A percentile compares a stretch with the other conserved stretches of the same genome.
Evolutionary conservation across 1,284 basidiomycete genomes (phyloP).

Genomic region (Somion occarium): DNA sequence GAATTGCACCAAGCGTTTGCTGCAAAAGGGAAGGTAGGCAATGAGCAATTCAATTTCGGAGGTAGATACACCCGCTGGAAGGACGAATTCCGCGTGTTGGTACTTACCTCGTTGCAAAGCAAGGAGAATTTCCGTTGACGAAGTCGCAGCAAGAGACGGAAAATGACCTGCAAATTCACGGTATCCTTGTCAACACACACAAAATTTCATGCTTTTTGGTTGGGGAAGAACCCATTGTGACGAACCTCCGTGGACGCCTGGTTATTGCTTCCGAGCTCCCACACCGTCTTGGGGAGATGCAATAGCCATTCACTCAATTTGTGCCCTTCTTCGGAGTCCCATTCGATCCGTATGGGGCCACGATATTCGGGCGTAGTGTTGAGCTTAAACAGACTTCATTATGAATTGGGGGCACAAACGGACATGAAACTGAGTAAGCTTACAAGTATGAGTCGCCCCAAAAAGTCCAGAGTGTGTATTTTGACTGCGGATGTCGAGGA

Average conservation of each 20-base stretch:
- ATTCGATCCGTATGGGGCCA: slow-evolving; percentile 42
- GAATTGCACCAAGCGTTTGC: slow-evolving; percentile 42
- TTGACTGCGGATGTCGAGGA: slow-evolving; percentile 61
- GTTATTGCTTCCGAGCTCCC: slow-evolving; percentile 73
- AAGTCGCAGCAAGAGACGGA: slow-evolving; percentile 59
- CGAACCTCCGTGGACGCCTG: slow-evolving; percentile 53
- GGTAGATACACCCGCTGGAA: background rate
- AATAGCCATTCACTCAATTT: slow-evolving; percentile 59
- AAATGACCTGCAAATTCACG: slow-evolving; percentile 40
- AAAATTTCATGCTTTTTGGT: background rate
- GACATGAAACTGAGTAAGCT: slow-evolving; percentile 29
- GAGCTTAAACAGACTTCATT: slow-evolving; percentile 42
- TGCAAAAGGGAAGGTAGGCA: slow-evolving; percentile 12
- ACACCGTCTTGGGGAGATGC: slow-evolving; percentile 72
- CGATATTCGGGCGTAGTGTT: slow-evolving; percentile 51
- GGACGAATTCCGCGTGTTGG: background rate
- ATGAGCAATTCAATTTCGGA: background rate
- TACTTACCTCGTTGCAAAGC: slow-evolving; percentile 23
- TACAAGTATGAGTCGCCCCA: slow-evolving; percentile 66
- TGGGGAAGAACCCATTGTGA: slow-evolving; percentile 7
- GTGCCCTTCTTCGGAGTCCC: slow-evolving; percentile 27
- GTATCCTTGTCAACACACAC: background rate
- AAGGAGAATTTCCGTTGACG: slow-evolving; percentile 50
- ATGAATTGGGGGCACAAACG: slow-evolving; percentile 6
- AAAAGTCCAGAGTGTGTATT: slow-evolving; percentile 63